phyloP scores from a whole-genome alignment of 768 basidiomycete genomes.

The Tricholomella constricta region DNA sequence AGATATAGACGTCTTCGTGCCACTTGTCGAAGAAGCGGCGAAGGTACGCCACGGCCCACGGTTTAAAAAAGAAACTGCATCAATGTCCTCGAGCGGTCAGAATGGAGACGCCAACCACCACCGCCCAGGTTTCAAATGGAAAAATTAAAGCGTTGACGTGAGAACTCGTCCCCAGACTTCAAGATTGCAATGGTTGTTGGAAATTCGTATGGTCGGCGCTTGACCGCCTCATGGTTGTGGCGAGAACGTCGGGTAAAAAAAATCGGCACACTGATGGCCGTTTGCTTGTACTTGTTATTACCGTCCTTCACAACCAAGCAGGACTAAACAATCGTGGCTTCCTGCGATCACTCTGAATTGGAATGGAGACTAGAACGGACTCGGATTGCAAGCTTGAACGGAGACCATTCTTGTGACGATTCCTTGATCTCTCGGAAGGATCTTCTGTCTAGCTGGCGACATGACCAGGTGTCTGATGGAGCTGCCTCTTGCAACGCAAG shows the following conservation, averaged over 20 bases:
- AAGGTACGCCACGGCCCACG: too few species aligned
- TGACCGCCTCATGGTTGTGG: conserved; percentile 1
- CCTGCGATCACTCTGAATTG: too few species aligned
- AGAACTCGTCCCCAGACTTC: neutral
- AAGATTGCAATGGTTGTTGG: neutral
- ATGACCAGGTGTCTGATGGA: neutral
- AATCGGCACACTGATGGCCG: neutral
- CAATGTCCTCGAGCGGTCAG: too few species aligned
- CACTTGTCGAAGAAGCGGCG: too few species aligned
- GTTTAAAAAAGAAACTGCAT: too few species aligned
- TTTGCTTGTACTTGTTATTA: neutral
- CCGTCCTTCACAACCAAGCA: neutral
- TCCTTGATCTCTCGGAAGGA: neutral
- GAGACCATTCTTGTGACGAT: neutral
- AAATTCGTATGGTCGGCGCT: neutral
- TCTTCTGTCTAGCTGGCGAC: neutral
- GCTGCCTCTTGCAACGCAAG: neutral
- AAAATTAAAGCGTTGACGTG: neutral
- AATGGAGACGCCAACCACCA: too few species aligned
- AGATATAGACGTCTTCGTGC: too few species aligned
- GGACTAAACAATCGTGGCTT: neutral
- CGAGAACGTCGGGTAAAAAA: neutral
- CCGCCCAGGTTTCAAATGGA: too few species aligned
- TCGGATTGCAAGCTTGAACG: neutral
- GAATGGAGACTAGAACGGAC: too few species aligned